Evolutionary conservation across 768 basidiomycete species (phyloP).

Genomic region (Boletus rufocinnamomeus): DNA sequence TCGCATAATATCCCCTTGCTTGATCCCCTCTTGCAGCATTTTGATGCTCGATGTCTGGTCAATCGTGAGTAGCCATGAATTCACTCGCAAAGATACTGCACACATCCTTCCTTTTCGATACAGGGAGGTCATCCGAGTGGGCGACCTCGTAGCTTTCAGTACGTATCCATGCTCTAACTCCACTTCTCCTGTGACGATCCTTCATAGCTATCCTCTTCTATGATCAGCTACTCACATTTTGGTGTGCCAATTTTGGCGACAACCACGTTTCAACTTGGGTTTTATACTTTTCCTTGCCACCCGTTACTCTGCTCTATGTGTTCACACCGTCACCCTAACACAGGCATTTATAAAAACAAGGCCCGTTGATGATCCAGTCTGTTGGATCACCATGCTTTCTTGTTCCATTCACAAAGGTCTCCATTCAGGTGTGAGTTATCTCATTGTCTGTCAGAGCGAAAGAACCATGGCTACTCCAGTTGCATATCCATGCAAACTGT

Average conservation of each 20-base stretch:
- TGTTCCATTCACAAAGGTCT: neutral
- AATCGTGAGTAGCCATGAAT: neutral
- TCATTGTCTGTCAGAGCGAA: neutral
- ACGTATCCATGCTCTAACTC: neutral
- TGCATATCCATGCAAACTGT: neutral
- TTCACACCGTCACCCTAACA: conserved; percentile 38
- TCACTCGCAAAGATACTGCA: no score
- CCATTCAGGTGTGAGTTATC: conserved; percentile 12
- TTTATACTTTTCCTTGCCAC: conserved; percentile 43
- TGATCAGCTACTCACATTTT: conserved; percentile 49
- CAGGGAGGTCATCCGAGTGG: neutral
- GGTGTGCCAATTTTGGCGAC: conserved; percentile 46
- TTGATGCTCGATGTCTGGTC: neutral
- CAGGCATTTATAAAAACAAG: conserved; percentile 34
- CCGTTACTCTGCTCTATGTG: conserved; percentile 42
- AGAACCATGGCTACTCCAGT: neutral
- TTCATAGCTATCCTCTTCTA: conserved; percentile 38
- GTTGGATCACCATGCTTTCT: neutral
- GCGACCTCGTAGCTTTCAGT: conserved; percentile 9
- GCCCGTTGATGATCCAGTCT: neutral
- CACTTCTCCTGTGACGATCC: neutral
- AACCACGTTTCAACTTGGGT: conserved; percentile 33
- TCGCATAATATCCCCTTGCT: no score
- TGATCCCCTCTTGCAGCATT: no score
- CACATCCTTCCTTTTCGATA: neutral